phyloP scores from a whole-genome alignment of 202 grass and related monocot species.

The Zoysia matrella region DNA sequence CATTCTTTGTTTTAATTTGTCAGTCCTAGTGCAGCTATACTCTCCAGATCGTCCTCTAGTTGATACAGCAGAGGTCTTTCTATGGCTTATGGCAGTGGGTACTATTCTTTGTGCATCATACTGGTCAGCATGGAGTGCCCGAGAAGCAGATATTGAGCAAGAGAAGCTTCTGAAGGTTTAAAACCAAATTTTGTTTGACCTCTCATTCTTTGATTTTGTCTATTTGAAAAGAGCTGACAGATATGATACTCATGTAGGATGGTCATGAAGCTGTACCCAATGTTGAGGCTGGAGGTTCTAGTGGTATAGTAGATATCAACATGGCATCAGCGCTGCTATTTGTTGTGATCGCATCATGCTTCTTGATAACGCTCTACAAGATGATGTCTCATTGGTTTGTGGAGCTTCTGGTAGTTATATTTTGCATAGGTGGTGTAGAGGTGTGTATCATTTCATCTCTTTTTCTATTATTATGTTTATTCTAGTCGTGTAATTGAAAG shows the following conservation, averaged over 20 bases:
- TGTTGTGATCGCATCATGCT: constrained; percentile 89
- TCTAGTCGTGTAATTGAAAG: constrained; percentile 12
- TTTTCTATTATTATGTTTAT: constrained; percentile 16
- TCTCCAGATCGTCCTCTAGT: constrained; percentile 92
- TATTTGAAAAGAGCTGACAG: constrained; percentile 31
- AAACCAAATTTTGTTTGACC: neutral
- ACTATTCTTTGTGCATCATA: constrained; percentile 97
- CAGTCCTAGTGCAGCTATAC: constrained; percentile 89
- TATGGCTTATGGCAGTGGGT: constrained; percentile 99
- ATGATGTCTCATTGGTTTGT: constrained; percentile 65
- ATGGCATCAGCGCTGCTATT: constrained; percentile 82
- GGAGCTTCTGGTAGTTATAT: constrained; percentile 64
- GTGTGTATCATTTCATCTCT: constrained; percentile 49
- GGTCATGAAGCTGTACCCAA: constrained; percentile 66
- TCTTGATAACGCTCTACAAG: constrained; percentile 93
- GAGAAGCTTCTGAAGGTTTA: constrained; percentile 94
- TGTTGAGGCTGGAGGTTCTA: constrained; percentile 58
- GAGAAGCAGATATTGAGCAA: constrained; percentile 84
- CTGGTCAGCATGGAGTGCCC: constrained; percentile 95
- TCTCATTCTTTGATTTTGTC: constrained; percentile 37
- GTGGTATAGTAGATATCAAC: constrained; percentile 88
- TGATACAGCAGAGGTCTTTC: constrained; percentile 97
- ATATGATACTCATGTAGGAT: constrained; percentile 58
- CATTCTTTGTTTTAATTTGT: constrained; percentile 25
- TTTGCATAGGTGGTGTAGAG: constrained; percentile 99